Conservation (phyloP, 345 rosid species). For the Melaleuca alternifolia region DNA sequence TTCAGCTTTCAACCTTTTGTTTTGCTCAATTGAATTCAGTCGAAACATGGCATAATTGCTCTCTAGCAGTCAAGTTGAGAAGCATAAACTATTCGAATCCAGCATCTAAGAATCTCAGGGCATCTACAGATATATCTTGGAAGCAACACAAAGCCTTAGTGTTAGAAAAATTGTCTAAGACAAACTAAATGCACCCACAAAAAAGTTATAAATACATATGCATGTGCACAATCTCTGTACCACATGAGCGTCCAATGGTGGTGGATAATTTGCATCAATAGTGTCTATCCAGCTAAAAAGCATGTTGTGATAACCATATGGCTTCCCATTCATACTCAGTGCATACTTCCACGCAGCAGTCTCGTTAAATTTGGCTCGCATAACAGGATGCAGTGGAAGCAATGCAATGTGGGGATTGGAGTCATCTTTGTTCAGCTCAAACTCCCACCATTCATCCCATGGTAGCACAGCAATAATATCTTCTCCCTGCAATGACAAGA, state of each 20-base stretch:
- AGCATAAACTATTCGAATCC: background rate
- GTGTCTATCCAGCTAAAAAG: constrained; percentile 99
- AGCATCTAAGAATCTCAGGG: background rate
- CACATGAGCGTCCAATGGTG: constrained; percentile 92
- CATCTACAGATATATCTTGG: background rate
- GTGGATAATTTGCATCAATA: constrained; percentile 71
- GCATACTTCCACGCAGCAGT: constrained; percentile 99
- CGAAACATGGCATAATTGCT: background rate
- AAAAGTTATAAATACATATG: background rate
- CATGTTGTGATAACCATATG: constrained; percentile 97
- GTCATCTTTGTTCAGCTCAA: constrained; percentile 82
- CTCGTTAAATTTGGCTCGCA: constrained; percentile 81
- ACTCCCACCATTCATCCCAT: constrained; percentile 99
- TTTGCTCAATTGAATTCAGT: background rate
- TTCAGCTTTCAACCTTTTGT: background rate
- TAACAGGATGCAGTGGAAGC: constrained; percentile 85
- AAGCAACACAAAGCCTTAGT: background rate
- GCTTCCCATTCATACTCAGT: constrained; percentile 70
- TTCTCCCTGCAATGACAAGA: constrained; percentile 49
- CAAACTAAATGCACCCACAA: background rate
- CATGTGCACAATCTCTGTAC: constrained; percentile 13
- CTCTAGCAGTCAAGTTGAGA: background rate
- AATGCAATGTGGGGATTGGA: constrained; percentile 86
- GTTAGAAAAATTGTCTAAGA: background rate
- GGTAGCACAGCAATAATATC: constrained; percentile 72